A percentile compares a stretch with the other conserved stretches of the same genome.
Evolutionary conservation across 164 flowering plant genomes (phyloP).

Genomic region (Taxillus chinensis): DNA sequence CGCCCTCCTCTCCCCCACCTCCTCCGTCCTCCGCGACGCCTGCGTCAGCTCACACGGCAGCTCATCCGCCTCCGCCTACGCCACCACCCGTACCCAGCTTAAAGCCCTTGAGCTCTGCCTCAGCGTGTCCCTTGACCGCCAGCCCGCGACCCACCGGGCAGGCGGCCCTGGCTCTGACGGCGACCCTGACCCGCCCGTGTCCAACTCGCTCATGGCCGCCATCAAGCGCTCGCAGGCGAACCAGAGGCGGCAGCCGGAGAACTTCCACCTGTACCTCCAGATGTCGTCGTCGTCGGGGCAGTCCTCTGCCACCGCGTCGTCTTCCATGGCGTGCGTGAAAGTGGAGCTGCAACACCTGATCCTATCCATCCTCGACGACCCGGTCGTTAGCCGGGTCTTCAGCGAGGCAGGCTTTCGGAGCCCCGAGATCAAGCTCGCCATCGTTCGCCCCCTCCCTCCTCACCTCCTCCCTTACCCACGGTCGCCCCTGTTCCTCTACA

Average conservation of each 20-base stretch:
- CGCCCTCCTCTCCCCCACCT: constrained; percentile 43
- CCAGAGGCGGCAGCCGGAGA: constrained; percentile 65
- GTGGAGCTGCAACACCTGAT: constrained; percentile 76
- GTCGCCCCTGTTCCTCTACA: constrained; percentile 59
- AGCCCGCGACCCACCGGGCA: constrained; percentile 20
- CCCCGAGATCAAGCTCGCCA: constrained; percentile 68
- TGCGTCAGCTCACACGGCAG: constrained; percentile 40
- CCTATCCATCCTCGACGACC: constrained; percentile 87
- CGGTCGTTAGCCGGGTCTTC: constrained; percentile 85
- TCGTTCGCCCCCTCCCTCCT: constrained; percentile 47
- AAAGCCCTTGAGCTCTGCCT: constrained; percentile 53
- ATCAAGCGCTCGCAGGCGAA: constrained; percentile 62
- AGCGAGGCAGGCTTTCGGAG: constrained; percentile 85
- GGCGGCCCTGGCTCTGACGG: not conserved
- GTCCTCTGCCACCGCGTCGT: not conserved
- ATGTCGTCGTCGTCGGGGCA: constrained; percentile 7
- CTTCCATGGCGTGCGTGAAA: constrained; percentile 30
- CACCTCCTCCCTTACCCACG: constrained; percentile 32
- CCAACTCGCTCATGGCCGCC: constrained; percentile 75
- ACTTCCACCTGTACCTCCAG: constrained; percentile 34
- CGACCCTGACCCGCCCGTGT: constrained; percentile 44
- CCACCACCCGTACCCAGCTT: constrained; percentile 43
- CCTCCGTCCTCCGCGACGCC: constrained; percentile 47
- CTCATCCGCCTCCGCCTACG: constrained; percentile 30
- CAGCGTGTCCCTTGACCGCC: constrained; percentile 49